phyloP scores from a whole-genome alignment of 2,329 filamentous ascomycete species.

The Coccinonectria pachysandricola region DNA sequence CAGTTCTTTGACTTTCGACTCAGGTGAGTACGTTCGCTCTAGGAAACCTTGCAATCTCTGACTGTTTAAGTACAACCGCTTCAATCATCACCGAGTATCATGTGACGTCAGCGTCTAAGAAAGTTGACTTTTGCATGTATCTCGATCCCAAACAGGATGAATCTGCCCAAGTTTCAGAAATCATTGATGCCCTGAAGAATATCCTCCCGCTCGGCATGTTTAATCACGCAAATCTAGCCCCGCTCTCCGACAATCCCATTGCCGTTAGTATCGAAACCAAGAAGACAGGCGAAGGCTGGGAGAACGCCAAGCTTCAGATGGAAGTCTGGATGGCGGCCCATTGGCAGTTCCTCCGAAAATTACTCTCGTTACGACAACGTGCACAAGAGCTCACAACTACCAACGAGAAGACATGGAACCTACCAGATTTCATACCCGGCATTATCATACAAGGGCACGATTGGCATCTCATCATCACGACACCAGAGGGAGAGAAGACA shows the following conservation, averaged over 20 bases:
- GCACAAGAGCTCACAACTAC: too few species aligned
- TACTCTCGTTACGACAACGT: too few species aligned
- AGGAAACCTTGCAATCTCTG: background rate
- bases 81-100: constrained; percentile 1
- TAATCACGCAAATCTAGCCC: constrained; percentile 1
- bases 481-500: constrained; percentile 3
- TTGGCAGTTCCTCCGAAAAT: constrained; percentile 1
- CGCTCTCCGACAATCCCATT: background rate
- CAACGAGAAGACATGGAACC: too few species aligned
- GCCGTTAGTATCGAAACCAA: constrained; percentile 2
- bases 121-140: constrained; percentile 6
- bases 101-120: constrained; percentile 1
- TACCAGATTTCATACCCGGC: constrained; percentile 1
- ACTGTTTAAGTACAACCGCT: background rate
- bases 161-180: background rate
- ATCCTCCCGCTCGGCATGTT: constrained; percentile 1
- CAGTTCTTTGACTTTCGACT: constrained; percentile 7
- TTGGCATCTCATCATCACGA: constrained; percentile 6
- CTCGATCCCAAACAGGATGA: constrained; percentile 2
- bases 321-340: constrained; percentile 2
- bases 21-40: constrained; percentile 4
- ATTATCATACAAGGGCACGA: constrained; percentile 7
- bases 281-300: constrained; percentile 1
- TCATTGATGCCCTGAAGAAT: background rate
- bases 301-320: constrained; percentile 1